Evolutionary conservation across 2,329 filamentous ascomycete species (phyloP).

Genomic region (Diaporthe eres): DNA sequence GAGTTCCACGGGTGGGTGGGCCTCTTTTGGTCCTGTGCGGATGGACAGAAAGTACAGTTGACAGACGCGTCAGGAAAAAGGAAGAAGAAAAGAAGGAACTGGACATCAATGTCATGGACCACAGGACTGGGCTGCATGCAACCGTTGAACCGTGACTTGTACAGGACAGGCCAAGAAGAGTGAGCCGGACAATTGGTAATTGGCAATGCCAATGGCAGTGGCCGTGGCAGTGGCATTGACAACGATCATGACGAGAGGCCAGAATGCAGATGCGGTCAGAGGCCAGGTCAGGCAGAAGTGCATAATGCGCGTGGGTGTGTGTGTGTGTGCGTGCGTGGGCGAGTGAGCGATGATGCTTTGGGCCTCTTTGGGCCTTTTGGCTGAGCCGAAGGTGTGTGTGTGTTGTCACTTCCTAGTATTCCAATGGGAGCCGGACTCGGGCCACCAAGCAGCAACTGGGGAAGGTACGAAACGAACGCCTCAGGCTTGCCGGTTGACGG

Average conservation of each 20-base stretch:
- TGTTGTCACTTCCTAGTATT: slow-evolving; percentile 51
- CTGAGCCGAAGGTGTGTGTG: background rate
- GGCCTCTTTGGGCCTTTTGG: slow-evolving; percentile 47
- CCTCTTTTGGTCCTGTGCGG: background rate
- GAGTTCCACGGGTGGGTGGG: slow-evolving; percentile 26
- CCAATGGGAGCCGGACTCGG: slow-evolving; percentile 16
- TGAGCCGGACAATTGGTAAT: slow-evolving; percentile 15
- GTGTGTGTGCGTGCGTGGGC: slow-evolving; percentile 2
- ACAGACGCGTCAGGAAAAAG: background rate
- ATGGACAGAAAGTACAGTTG: background rate
- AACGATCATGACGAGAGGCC: slow-evolving; percentile 12
- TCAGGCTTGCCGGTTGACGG: slow-evolving; percentile 5
- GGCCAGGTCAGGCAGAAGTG: slow-evolving; percentile 62
- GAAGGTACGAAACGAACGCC: slow-evolving; percentile 17
- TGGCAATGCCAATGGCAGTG: slow-evolving; percentile 1
- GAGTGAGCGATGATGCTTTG: slow-evolving; percentile 59
- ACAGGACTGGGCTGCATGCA: slow-evolving; percentile 18
- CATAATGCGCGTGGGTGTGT: slow-evolving; percentile 47
- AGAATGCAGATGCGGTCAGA: slow-evolving; percentile 32
- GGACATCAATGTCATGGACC: background rate
- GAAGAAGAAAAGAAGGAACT: background rate
- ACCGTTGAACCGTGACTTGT: slow-evolving; percentile 14
- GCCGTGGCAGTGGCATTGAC: background rate
- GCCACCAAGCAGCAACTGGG: slow-evolving; percentile 12
- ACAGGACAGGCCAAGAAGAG: background rate